Base-by-base conservation (phyloP, 1,284 basidiomycete genomes). In the Tilletia setariae region DNA sequence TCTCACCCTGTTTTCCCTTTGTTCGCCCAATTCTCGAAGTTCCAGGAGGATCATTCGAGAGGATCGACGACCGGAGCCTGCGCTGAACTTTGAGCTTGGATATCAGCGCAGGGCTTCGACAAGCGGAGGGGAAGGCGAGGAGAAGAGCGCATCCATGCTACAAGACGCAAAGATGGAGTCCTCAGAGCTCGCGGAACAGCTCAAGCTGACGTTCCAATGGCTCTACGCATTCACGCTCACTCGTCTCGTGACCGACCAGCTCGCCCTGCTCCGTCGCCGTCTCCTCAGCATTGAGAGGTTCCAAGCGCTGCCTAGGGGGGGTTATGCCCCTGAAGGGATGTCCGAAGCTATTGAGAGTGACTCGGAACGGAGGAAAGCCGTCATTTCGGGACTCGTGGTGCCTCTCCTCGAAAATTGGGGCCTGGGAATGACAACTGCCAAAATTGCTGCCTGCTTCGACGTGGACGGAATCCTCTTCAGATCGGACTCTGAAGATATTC, bases 341-440 rank as follows among this genome's bases (percentile, higher is more conserved):
- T 2, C 16, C 1, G 15, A 19, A 1, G 56, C 56, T 16, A 30
- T 61, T 30, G 30, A 61, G 32, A 13, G 16, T 2, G 15, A 61
- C 32, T 15, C 56, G 19, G 28, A 61, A 7, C 56, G 28, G 30
- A 25, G 56, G 25, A 61, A 25, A 15, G 56, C 56, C 15, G 56
- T 30, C 9, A 30, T 19, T 13, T 11, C n/a, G 15, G 56, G 56
- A 9, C 21, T 61, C 30, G 13, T 61, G 19, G 28, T 19, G 2
- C 56, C 56, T 13, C 56, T 61, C 8, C 56, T 61, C 30, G 56
- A 61, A 6, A 61, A 61, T 21, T 61, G 56, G 56, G 56, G 30
- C 19, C 16, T 61, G 15, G 56, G 56, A 16, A 61, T 61, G 56
- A n/a, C 30, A 11, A 61, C 35, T 16, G 56, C 56, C 15, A 16